phyloP scores from a whole-genome alignment of 2,329 filamentous ascomycete genomes.

The Pseudogymnoascus sp. region DNA sequence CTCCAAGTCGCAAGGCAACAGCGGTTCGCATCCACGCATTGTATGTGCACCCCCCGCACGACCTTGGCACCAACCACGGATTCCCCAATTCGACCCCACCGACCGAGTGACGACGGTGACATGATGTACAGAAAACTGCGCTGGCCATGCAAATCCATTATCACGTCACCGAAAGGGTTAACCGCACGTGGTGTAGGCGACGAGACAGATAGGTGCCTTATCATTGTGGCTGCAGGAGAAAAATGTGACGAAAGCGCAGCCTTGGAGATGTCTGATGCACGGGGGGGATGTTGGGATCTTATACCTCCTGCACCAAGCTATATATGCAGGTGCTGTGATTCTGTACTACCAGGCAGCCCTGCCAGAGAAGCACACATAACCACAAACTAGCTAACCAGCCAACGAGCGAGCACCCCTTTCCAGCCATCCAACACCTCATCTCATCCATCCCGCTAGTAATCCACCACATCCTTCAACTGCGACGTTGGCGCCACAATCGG shows the following conservation, averaged over 20 bases:
- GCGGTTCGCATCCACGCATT: not conserved
- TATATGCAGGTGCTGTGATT: not conserved
- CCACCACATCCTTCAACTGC: conserved; percentile 39
- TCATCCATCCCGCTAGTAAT: not conserved
- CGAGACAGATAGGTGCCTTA: not conserved
- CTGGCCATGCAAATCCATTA: too few relatives aligned
- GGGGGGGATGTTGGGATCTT: not conserved
- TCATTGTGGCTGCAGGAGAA: not conserved
- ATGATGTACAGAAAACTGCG: not conserved
- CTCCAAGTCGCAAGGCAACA: not conserved
- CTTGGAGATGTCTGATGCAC: not conserved
- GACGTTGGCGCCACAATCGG: conserved; percentile 41
- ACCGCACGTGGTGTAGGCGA: not conserved
- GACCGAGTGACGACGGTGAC: not conserved
- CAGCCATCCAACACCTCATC: not conserved
- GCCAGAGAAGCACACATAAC: not conserved
- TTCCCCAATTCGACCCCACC: not conserved
- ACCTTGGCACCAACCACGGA: not conserved
- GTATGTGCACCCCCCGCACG: not conserved
- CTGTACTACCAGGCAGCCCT: not conserved
- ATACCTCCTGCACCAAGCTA: not conserved
- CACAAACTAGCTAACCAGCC: not conserved
- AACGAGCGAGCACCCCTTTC: not conserved
- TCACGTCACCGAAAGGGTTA: not conserved
- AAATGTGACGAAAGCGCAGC: not conserved